phyloP scores from a whole-genome alignment of 164 flowering plant species.

The Taxillus chinensis region DNA sequence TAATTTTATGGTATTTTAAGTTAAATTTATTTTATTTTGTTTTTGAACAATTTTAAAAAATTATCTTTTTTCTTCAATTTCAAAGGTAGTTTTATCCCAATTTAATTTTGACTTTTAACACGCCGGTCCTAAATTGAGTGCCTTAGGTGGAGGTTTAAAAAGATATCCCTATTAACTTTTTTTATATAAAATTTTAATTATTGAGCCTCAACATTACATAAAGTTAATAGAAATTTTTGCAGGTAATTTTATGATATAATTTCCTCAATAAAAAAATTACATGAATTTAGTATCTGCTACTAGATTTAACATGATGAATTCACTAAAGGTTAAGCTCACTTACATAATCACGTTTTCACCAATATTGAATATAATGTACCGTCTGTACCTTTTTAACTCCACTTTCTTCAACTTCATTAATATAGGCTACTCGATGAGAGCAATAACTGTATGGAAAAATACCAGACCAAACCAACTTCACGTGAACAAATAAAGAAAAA shows the following conservation, averaged over 20 bases:
- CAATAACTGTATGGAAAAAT: neutral
- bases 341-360: constrained; percentile 30
- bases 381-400: neutral
- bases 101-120: no score
- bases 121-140: no score
- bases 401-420: neutral
- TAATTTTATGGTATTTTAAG: no score
- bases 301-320: neutral
- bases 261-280: constrained; percentile 39
- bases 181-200: no score
- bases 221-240: constrained; percentile 32
- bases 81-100: no score
- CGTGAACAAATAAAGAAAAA: neutral
- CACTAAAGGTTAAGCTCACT: constrained; percentile 6
- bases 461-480: neutral
- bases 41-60: no score
- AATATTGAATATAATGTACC: neutral
- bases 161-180: no score
- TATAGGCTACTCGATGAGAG: neutral
- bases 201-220: no score
- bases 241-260: constrained; percentile 88
- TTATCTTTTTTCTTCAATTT: no score
- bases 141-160: no score
- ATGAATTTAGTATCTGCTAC: neutral
- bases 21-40: no score